These are phyloP conservation scores for Orbilia quercus DNA, from an alignment of 2,329 filamentous ascomycete species.

Conservation along the genomic window DNA sequence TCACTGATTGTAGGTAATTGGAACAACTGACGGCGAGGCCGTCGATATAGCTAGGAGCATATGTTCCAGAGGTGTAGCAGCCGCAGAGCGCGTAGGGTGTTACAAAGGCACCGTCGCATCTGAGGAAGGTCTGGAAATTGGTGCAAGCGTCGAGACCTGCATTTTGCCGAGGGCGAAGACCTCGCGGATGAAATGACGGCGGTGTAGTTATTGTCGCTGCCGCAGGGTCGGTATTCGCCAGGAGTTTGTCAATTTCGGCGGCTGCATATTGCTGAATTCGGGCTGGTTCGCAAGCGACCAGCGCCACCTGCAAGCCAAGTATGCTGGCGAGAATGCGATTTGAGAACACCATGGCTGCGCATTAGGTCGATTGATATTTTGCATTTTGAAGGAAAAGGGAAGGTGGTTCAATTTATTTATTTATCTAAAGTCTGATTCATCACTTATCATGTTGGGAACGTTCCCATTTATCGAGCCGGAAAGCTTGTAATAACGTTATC, in stretches of 20 bases:
- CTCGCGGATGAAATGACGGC: slow-evolving; percentile 16
- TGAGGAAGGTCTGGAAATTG: slow-evolving; percentile 12
- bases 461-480: neutral
- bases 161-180: slow-evolving; percentile 32
- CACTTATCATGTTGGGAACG: neutral
- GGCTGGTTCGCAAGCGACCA: neutral
- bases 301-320: slow-evolving; percentile 18
- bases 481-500: slow-evolving; percentile 21
- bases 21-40: slow-evolving; percentile 26
- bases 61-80: slow-evolving; percentile 36
- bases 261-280: slow-evolving; percentile 5
- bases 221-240: slow-evolving; percentile 4
- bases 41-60: slow-evolving; percentile 23
- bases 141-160: slow-evolving; percentile 8
- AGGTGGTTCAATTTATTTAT: neutral
- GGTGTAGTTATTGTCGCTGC: slow-evolving; percentile 24
- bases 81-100: slow-evolving; percentile 31
- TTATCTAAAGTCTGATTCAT: too few species aligned
- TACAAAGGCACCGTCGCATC: slow-evolving; percentile 16
- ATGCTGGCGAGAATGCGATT: slow-evolving; percentile 8
- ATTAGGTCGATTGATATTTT: slow-evolving; percentile 2
- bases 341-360: slow-evolving; percentile 15
- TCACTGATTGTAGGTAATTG: slow-evolving; percentile 14
- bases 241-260: slow-evolving; percentile 17
- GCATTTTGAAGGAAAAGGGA: neutral